Conservation (phyloP, 768 basidiomycete genomes). For the Mycena chlorophos region DNA sequence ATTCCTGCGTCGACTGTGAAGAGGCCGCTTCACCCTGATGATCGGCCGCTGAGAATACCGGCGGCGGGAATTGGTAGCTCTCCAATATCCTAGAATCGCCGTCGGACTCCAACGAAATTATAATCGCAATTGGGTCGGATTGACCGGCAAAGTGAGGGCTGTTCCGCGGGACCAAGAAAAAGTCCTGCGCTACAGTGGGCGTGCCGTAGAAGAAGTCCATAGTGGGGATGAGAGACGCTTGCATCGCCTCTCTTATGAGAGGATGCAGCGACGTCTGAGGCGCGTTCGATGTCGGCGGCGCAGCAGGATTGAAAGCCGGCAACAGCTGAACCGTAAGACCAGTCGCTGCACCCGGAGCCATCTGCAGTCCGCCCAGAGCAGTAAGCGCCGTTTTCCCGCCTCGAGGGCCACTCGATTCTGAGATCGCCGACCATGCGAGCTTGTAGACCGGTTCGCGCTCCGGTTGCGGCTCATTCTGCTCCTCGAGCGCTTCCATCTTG, state of each 20-base stretch:
- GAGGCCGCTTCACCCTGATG: constrained; percentile 7
- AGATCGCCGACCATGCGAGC: constrained; percentile 79
- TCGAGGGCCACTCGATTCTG: constrained; percentile 62
- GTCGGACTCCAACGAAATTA: constrained; percentile 57
- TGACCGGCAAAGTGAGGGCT: constrained; percentile 69
- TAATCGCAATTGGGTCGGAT: constrained; percentile 68
- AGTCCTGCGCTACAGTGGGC: constrained; percentile 68
- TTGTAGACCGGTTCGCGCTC: constrained; percentile 81
- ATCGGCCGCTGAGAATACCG: constrained; percentile 31
- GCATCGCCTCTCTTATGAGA: constrained; percentile 61
- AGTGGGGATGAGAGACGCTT: constrained; percentile 51
- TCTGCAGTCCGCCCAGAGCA: constrained; percentile 71
- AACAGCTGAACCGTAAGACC: constrained; percentile 73
- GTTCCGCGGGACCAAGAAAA: constrained; percentile 67
- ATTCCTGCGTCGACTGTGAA: no score
- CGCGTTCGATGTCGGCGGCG: constrained; percentile 37
- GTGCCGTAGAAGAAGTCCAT: constrained; percentile 61
- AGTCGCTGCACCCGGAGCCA: constrained; percentile 42
- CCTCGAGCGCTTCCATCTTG: constrained; percentile 49
- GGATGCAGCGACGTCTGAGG: constrained; percentile 43
- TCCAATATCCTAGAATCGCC: constrained; percentile 52
- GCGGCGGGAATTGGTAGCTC: constrained; percentile 74
- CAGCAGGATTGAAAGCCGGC: constrained; percentile 61
- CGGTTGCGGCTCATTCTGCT: constrained; percentile 28
- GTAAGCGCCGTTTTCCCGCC: constrained; percentile 73